phyloP scores from a whole-genome alignment of 129 eudicot genomes.

The Saposhnikovia divaricata region DNA sequence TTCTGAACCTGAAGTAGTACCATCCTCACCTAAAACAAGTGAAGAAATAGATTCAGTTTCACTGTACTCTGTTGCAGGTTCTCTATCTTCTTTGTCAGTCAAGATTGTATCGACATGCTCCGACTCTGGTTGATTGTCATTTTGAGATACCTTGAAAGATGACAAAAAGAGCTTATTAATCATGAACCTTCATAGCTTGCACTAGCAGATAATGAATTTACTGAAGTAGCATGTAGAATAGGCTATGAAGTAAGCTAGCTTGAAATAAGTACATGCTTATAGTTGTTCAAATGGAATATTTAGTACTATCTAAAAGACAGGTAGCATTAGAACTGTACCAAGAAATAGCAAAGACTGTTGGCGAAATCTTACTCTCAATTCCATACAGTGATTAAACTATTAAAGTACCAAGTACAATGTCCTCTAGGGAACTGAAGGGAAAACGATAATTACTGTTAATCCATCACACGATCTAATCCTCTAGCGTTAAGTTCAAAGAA shows the following conservation, averaged over 20 bases:
- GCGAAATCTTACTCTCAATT: not conserved
- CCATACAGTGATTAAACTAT: not conserved
- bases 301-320: not conserved
- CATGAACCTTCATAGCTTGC: not conserved
- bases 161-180: not conserved
- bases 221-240: not conserved
- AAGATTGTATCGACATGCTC: conserved; percentile 17
- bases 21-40: conserved; percentile 36
- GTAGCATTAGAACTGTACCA: not conserved
- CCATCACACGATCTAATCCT: not conserved
- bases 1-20: conserved; percentile 28
- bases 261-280: not conserved
- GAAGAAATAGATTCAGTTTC: conserved; percentile 28
- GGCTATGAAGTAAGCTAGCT: not conserved
- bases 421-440: not conserved
- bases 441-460: too few species aligned
- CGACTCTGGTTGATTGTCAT: conserved; percentile 25
- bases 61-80: conserved; percentile 15
- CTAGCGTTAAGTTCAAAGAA: not conserved
- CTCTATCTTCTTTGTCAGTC: conserved; percentile 14
- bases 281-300: not conserved
- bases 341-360: not conserved
- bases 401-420: not conserved
- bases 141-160: conserved; percentile 35
- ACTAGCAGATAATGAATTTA: not conserved